phyloP scores from a whole-genome alignment of 2,329 filamentous ascomycete genomes.

The Exophiala bonariae region DNA sequence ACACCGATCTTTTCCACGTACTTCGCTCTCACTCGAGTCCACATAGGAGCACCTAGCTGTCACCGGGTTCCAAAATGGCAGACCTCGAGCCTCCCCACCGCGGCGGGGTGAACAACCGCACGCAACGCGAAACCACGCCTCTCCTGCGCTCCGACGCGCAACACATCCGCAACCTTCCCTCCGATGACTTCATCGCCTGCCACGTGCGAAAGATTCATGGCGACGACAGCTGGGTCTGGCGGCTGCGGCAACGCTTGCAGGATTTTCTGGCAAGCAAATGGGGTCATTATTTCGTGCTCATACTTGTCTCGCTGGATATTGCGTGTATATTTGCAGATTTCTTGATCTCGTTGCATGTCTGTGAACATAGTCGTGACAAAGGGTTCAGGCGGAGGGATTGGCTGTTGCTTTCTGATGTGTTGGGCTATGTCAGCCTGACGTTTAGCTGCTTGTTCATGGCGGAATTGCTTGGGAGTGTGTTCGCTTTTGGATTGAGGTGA shows the following conservation, averaged over 20 bases:
- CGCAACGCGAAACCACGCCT: constrained; percentile 8
- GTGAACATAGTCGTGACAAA: constrained; percentile 38
- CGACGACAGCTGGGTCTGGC: constrained; percentile 26
- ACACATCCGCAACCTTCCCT: constrained; percentile 3
- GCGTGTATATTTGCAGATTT: constrained; percentile 55
- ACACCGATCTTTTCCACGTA: too few species aligned
- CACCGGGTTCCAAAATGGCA: too few species aligned
- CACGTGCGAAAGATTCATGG: constrained; percentile 29
- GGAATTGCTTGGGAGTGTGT: constrained; percentile 60
- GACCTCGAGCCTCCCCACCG: too few species aligned
- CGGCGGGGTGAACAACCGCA: too few species aligned
- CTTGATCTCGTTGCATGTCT: constrained; percentile 50
- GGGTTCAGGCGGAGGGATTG: constrained; percentile 28
- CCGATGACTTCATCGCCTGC: constrained; percentile 15
- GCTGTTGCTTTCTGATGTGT: constrained; percentile 39
- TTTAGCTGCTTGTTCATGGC: constrained; percentile 66
- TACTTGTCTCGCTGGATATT: constrained; percentile 52
- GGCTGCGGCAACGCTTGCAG: constrained; percentile 26
- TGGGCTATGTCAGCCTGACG: constrained; percentile 56
- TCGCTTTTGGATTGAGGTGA: constrained; percentile 62
- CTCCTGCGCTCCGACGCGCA: constrained; percentile 14
- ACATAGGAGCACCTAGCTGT: too few species aligned
- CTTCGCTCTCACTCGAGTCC: too few species aligned
- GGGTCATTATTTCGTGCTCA: constrained; percentile 52
- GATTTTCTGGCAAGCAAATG: constrained; percentile 46